Conservation (phyloP, 2,329 filamentous ascomycete genomes). For the Ophiostoma ulmi region DNA sequence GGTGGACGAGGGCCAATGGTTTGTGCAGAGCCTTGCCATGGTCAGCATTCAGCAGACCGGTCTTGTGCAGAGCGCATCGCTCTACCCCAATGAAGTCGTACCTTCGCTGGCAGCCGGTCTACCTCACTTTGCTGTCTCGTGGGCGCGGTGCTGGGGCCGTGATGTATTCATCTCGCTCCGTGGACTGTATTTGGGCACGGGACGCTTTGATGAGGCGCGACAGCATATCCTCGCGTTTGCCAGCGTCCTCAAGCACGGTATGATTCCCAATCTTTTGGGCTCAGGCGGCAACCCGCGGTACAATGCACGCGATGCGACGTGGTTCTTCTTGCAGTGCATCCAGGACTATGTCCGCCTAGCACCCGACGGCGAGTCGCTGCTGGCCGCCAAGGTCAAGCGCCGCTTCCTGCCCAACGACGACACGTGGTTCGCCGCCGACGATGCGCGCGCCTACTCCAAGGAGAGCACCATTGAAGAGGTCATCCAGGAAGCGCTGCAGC, state of each 20-base stretch:
- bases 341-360: conserved; percentile 85
- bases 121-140: conserved; percentile 88
- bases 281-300: conserved; percentile 83
- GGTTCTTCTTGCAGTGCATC: conserved; percentile 96
- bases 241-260: conserved; percentile 93
- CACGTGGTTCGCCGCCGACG: conserved; percentile 81
- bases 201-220: conserved; percentile 79
- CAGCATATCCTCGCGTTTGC: conserved; percentile 95
- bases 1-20: conserved; percentile 75
- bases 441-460: conserved; percentile 77
- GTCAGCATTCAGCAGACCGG: conserved; percentile 90
- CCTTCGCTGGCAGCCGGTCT: conserved; percentile 86
- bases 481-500: conserved; percentile 87
- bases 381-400: conserved; percentile 72
- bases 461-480: conserved; percentile 81
- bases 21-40: conserved; percentile 82
- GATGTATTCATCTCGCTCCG: conserved; percentile 95
- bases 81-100: conserved; percentile 80
- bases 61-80: conserved; percentile 79
- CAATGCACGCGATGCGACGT: conserved; percentile 92
- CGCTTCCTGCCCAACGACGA: conserved; percentile 95
- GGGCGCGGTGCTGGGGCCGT: conserved; percentile 95
- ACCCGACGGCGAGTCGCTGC: conserved; percentile 66
- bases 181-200: conserved; percentile 85
- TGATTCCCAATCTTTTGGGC: conserved; percentile 92